phyloP scores from a whole-genome alignment of 2,329 filamentous ascomycete species.

The Sporothrix inflata region DNA sequence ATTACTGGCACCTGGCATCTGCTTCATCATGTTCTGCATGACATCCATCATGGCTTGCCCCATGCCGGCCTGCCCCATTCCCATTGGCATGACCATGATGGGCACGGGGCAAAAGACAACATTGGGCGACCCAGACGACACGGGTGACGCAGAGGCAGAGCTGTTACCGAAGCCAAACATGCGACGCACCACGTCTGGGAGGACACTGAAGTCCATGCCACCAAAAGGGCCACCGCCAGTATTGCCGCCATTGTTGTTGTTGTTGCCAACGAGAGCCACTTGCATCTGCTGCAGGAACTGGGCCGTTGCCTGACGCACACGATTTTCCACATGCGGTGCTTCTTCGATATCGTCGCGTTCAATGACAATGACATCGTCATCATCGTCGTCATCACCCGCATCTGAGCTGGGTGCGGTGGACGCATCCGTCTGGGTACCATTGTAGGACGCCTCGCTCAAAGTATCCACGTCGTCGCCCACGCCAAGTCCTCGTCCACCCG shows the following conservation, averaged over 20 bases:
- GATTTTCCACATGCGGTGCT: neutral
- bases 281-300: constrained; percentile 23
- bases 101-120: constrained; percentile 7
- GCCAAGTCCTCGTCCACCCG: neutral
- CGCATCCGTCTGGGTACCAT: neutral
- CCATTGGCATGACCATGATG: constrained; percentile 8
- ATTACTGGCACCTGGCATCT: neutral
- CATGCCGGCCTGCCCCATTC: neutral
- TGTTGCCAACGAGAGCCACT: neutral
- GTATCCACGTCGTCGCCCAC: neutral
- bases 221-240: neutral
- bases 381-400: neutral
- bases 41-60: neutral
- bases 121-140: neutral
- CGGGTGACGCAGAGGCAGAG: neutral
- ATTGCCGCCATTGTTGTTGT: neutral
- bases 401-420: neutral
- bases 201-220: neutral
- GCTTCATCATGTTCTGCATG: constrained; percentile 2
- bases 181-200: constrained; percentile 5
- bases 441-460: neutral
- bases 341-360: neutral
- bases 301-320: neutral
- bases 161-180: constrained; percentile 16
- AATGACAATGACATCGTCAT: neutral